Evolutionary conservation across 176 grass and related monocot genomes (phyloP).

Genomic region (Carex pumila): DNA sequence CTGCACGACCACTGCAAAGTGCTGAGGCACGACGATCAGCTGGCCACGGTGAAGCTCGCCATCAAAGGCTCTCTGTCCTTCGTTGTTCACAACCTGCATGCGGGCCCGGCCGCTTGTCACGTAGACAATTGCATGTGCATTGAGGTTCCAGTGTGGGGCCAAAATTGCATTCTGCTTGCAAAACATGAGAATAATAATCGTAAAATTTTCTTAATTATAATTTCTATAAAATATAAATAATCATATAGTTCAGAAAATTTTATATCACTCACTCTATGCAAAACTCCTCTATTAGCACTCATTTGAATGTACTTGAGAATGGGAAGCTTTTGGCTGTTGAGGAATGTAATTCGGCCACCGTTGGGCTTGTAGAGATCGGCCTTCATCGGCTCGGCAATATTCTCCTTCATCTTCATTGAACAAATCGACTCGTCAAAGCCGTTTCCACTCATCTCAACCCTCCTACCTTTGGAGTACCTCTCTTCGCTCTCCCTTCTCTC

Average conservation of each 20-base stretch:
- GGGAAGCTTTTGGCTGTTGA: conserved; percentile 50
- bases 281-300: conserved; percentile 36
- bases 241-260: neutral
- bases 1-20: conserved; percentile 18
- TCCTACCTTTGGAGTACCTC: neutral
- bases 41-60: conserved; percentile 38
- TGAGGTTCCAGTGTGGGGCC: conserved; percentile 48
- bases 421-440: conserved; percentile 30
- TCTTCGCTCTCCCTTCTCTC: conserved; percentile 2
- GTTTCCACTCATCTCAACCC: neutral
- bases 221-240: neutral
- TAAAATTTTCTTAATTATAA: neutral
- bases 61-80: conserved; percentile 29
- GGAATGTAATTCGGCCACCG: conserved; percentile 20
- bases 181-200: neutral
- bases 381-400: conserved; percentile 30
- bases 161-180: conserved; percentile 32
- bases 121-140: conserved; percentile 33
- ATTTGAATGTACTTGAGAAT: conserved; percentile 40
- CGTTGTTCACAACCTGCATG: conserved; percentile 30
- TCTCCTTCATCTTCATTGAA: conserved; percentile 36
- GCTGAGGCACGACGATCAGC: conserved; percentile 29
- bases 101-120: conserved; percentile 23
- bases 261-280: conserved; percentile 17
- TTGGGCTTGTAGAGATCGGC: conserved; percentile 31